Conservation (phyloP, 2,329 filamentous ascomycete genomes). For the Fusarium secorum region DNA sequence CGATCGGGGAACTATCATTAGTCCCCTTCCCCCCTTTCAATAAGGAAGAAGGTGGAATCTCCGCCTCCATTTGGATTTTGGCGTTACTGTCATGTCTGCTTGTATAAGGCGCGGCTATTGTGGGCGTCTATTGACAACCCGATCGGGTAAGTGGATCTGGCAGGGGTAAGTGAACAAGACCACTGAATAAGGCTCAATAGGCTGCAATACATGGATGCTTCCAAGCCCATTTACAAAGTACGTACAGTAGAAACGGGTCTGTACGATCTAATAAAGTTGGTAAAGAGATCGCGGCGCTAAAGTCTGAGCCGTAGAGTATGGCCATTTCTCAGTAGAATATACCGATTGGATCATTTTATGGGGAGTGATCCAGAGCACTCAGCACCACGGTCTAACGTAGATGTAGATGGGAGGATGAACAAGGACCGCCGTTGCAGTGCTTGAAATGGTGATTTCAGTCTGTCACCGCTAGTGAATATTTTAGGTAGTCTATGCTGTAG, state of each 20-base stretch:
- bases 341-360: not conserved
- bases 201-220: not conserved
- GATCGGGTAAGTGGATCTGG: slow-evolving; percentile 38
- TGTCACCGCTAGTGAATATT: not conserved
- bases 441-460: not conserved
- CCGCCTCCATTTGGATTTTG: slow-evolving; percentile 12
- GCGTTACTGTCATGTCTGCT: slow-evolving; percentile 7
- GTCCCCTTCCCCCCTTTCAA: not conserved
- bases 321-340: not conserved
- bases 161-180: slow-evolving; percentile 13
- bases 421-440: not conserved
- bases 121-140: slow-evolving; percentile 48
- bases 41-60: slow-evolving; percentile 10
- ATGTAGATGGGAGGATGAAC: not conserved
- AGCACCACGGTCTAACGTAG: not conserved
- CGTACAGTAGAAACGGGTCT: not conserved
- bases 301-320: slow-evolving; percentile 1
- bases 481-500: not conserved
- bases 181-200: not conserved
- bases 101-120: slow-evolving; percentile 42
- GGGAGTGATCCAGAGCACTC: slow-evolving; percentile 2
- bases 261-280: not conserved
- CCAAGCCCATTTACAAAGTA: slow-evolving; percentile 1
- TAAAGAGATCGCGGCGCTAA: not conserved
- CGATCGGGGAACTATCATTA: not conserved